These are phyloP conservation scores for Phytopythium montanum DNA, from an alignment of 352 stramenopile genomes.

Conservation along the genomic window DNA sequence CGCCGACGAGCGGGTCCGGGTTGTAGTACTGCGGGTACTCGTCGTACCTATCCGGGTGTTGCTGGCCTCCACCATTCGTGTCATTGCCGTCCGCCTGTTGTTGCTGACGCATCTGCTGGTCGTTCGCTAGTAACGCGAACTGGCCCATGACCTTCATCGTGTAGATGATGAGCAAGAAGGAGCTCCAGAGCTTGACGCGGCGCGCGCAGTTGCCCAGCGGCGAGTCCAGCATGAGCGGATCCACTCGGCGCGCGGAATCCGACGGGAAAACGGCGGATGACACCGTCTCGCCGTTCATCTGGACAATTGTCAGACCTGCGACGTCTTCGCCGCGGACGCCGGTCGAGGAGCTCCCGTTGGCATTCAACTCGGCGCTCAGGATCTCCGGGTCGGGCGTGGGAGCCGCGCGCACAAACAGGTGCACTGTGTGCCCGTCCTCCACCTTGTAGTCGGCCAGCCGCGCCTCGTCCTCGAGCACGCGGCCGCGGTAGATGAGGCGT, in stretches of 20 bases:
- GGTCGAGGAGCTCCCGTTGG: slow-evolving; percentile 14
- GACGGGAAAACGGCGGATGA: slow-evolving; percentile 84
- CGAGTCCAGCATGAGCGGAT: slow-evolving; percentile 84
- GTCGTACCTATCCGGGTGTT: slow-evolving; percentile 53
- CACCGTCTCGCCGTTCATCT: slow-evolving; percentile 78
- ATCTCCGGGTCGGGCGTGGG: slow-evolving; percentile 59
- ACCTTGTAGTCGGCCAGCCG: slow-evolving; percentile 83
- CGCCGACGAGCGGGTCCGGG: slow-evolving; percentile 62
- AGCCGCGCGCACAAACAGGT: slow-evolving; percentile 83
- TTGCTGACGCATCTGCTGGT: slow-evolving; percentile 57
- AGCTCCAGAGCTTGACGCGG: slow-evolving; percentile 86
- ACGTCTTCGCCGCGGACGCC: slow-evolving; percentile 38
- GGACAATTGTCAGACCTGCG: slow-evolving; percentile 52
- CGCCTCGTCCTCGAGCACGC: slow-evolving; percentile 82
- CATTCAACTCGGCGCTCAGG: slow-evolving; percentile 34
- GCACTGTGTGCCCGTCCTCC: slow-evolving; percentile 89
- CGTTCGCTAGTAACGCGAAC: slow-evolving; percentile 78
- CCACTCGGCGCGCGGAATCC: slow-evolving; percentile 73
- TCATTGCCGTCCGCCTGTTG: slow-evolving; percentile 24
- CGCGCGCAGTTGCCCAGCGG: slow-evolving; percentile 76
- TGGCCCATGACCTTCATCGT: slow-evolving; percentile 89
- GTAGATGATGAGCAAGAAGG: slow-evolving; percentile 86
- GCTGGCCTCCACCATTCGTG: too few relatives aligned
- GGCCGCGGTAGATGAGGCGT: slow-evolving; percentile 90
- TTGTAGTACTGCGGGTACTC: slow-evolving; percentile 83